A percentile compares a stretch with the other conserved stretches of the same genome.
Conservation (phyloP, 768 basidiomycete genomes). For the Pleurotus platypus region DNA sequence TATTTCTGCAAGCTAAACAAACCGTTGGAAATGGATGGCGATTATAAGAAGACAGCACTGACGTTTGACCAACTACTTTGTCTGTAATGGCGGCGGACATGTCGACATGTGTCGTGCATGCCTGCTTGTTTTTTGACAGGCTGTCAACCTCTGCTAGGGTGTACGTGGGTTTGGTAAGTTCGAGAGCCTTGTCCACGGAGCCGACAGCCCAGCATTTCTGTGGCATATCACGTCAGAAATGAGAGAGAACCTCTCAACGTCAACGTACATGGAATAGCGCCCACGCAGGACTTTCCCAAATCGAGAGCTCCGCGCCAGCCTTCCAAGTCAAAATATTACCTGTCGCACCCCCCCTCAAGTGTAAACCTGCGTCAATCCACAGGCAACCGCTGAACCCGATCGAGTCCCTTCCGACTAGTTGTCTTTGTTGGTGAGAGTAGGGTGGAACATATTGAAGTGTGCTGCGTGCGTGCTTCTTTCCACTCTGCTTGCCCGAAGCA, state of each 20-base stretch:
- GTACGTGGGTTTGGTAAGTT: background rate
- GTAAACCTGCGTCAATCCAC: background rate
- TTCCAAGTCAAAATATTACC: background rate
- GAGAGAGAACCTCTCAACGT: background rate
- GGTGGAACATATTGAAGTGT: background rate
- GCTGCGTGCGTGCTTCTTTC: background rate
- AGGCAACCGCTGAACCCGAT: background rate
- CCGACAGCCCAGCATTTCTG: constrained; percentile 5
- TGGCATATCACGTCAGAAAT: background rate
- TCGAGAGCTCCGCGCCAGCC: background rate
- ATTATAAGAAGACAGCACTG: background rate
- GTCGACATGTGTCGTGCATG: background rate
- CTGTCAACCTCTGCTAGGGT: background rate
- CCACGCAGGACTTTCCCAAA: background rate
- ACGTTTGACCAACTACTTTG: background rate
- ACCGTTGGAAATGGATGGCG: no score
- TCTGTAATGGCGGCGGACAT: background rate
- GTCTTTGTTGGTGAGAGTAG: background rate
- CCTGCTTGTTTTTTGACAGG: background rate
- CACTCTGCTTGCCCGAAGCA: background rate
- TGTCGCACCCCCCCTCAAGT: background rate
- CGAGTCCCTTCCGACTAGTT: background rate
- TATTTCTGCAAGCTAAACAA: no score
- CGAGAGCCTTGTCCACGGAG: background rate
- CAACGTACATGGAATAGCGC: background rate